These are phyloP conservation scores for Coniella lustricola DNA, from an alignment of 2,329 filamentous ascomycete genomes.

Conservation along the genomic window DNA sequence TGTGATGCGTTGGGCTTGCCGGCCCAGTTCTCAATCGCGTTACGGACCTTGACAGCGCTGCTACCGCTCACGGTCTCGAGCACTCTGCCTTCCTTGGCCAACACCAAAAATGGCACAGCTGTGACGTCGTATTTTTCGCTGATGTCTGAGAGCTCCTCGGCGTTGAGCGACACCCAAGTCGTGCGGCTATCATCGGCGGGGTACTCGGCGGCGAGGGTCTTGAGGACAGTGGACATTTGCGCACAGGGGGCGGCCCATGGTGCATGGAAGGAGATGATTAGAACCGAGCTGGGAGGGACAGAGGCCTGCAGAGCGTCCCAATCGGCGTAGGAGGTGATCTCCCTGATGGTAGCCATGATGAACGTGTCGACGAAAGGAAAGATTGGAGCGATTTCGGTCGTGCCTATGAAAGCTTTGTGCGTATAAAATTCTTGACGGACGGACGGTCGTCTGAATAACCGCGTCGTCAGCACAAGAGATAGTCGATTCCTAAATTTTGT, in stretches of 20 bases:
- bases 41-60: slow-evolving; percentile 77
- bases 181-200: slow-evolving; percentile 55
- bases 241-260: slow-evolving; percentile 95
- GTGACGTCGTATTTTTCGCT: slow-evolving; percentile 91
- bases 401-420: too few relatives aligned
- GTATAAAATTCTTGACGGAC: not conserved
- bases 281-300: slow-evolving; percentile 62
- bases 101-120: slow-evolving; percentile 85
- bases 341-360: slow-evolving; percentile 66
- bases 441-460: not conserved
- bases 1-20: slow-evolving; percentile 34
- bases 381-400: not conserved
- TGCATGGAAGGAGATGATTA: slow-evolving; percentile 90
- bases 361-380: not conserved
- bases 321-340: slow-evolving; percentile 66
- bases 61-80: slow-evolving; percentile 85
- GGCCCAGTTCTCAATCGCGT: slow-evolving; percentile 77
- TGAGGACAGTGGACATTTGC: slow-evolving; percentile 84
- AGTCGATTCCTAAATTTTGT: too few relatives aligned
- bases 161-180: slow-evolving; percentile 85
- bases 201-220: slow-evolving; percentile 81
- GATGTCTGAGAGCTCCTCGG: slow-evolving; percentile 87
- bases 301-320: slow-evolving; percentile 64
- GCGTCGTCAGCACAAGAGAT: not conserved
- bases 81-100: slow-evolving; percentile 67